Percentiles rank a stretch among this genome's conserved stretches.
phyloP scores from a whole-genome alignment of 2,329 filamentous ascomycete genomes.

The Talaromyces piceae region DNA sequence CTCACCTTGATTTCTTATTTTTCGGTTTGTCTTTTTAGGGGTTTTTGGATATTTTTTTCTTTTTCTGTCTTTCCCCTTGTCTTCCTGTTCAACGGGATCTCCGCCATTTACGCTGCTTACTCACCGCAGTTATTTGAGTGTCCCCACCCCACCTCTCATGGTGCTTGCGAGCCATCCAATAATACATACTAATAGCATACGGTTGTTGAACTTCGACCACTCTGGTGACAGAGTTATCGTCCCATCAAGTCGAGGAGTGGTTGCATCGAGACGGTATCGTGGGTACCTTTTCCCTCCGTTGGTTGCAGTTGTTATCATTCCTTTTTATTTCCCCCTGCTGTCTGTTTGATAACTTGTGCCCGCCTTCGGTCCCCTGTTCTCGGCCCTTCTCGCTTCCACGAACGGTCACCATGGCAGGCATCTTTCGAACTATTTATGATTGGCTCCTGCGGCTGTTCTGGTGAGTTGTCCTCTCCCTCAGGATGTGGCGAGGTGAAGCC shows the following conservation, averaged over 20 bases:
- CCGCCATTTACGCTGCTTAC: background rate
- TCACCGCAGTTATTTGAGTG: background rate
- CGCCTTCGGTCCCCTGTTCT: background rate
- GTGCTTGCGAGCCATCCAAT: background rate
- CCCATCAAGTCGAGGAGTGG: background rate
- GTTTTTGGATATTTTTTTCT: constrained; percentile 5
- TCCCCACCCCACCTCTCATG: background rate
- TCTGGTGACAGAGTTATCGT: background rate
- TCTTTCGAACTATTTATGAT: constrained; percentile 95
- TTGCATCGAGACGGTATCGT: background rate
- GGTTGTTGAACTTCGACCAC: background rate
- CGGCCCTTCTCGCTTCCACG: background rate
- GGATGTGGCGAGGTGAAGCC: background rate
- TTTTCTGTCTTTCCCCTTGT: constrained; percentile 2
- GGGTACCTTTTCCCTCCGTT: constrained; percentile 2
- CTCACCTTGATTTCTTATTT: no score
- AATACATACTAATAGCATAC: background rate
- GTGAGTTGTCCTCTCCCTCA: constrained; percentile 48
- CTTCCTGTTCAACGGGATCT: background rate
- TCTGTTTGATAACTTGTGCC: background rate
- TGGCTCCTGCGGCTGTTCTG: constrained; percentile 97
- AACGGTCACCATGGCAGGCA: constrained; percentile 63
- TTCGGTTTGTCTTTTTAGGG: constrained; percentile 7
- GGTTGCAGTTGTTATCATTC: constrained; percentile 3
- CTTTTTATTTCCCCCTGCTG: constrained; percentile 8